Base-by-base conservation (phyloP, 2,329 filamentous ascomycete genomes). In the Neonectria coccinea region DNA sequence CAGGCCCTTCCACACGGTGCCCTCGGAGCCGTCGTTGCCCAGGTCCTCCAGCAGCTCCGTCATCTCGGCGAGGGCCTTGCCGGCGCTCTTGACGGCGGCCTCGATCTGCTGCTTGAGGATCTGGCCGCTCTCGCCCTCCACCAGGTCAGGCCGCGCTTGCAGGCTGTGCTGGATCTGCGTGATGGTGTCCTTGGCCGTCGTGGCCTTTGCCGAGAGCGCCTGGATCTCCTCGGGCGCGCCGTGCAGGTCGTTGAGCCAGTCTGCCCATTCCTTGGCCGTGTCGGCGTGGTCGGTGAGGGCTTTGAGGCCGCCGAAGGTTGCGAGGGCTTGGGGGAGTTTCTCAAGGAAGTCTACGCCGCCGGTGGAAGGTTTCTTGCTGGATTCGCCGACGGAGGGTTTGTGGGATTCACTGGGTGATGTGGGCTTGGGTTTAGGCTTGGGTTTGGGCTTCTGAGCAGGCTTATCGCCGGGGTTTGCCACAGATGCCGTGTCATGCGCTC, bases 251-350 rank as follows among this genome's bases (percentile, higher is more conserved):
- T 71, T 75, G 44, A 78, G 66, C 76, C 76, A 78, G 10, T 76
- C 75, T 2, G 72, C 69, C 76, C 76, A 78, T 31, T 78, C 75
- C 60, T 77, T 77, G 22, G 75, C 76, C 3, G 70, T 74, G 48
- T 77, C 74, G 1, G 74, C 76, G 11, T 77, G 72, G 1, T 75
- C 69, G 1, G 69, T 67, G 1, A 77, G 58, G 0, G 68, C 66
- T 5, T 75, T 67, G 10, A 77, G 59, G 3, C 75, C 70, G 1
- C 71, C 69, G 42, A 76, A 76, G 1, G 76, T 73, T 0, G 67
- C 72, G 0, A 78, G 56, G 0, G 72, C 70, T 18, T 68, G 62
- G 0, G 76, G 74, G 20, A 77, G 67, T 2, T 73, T 67, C 5
- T 67, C 62, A 22, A 72, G 56, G 2, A 76, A 67, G 7, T 68